A percentile compares a stretch with the other conserved stretches of the same genome.
Conservation (phyloP, 805 yeast species). For the Ascoidea rubescens region DNA sequence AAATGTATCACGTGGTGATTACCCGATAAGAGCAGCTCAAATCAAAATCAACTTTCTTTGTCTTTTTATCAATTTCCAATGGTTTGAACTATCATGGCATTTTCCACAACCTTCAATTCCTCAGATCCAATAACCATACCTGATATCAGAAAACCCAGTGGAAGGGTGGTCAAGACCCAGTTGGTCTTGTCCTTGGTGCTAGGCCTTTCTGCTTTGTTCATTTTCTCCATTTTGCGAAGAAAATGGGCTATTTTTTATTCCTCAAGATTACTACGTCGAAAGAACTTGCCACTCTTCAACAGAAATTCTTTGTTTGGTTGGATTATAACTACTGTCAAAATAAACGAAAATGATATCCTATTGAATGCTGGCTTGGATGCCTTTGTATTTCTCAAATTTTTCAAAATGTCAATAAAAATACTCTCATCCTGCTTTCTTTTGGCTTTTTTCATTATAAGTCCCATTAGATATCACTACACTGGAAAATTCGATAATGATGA, state of each 20-base stretch:
- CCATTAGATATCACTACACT: conserved; percentile 70
- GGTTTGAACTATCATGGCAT: too few species aligned
- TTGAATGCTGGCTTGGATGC: conserved; percentile 94
- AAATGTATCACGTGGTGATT: too few species aligned
- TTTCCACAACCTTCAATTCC: too few species aligned
- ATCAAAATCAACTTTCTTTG: too few species aligned
- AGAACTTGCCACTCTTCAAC: conserved; percentile 46
- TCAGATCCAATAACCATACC: too few species aligned
- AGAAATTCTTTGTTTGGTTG: conserved; percentile 56
- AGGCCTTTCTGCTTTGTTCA: conserved; percentile 53
- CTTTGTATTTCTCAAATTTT: conserved; percentile 79
- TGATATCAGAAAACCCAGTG: conserved; percentile 13
- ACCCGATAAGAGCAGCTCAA: too few species aligned
- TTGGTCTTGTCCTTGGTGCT: conserved; percentile 50
- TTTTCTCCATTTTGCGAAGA: conserved; percentile 59
- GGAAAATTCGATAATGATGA: conserved; percentile 54
- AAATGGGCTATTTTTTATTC: conserved; percentile 75
- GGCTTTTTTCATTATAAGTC: conserved; percentile 67
- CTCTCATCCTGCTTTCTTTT: conserved; percentile 50
- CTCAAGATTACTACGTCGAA: conserved; percentile 42
- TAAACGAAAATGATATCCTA: conserved; percentile 63
- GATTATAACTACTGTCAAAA: conserved; percentile 51
- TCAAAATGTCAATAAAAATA: conserved; percentile 72
- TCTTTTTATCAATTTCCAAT: too few species aligned
- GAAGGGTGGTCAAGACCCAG: conserved; percentile 66